These are phyloP conservation scores for Cryphonectria japonica DNA, from an alignment of 2,329 filamentous ascomycete genomes.

Conservation along the genomic window DNA sequence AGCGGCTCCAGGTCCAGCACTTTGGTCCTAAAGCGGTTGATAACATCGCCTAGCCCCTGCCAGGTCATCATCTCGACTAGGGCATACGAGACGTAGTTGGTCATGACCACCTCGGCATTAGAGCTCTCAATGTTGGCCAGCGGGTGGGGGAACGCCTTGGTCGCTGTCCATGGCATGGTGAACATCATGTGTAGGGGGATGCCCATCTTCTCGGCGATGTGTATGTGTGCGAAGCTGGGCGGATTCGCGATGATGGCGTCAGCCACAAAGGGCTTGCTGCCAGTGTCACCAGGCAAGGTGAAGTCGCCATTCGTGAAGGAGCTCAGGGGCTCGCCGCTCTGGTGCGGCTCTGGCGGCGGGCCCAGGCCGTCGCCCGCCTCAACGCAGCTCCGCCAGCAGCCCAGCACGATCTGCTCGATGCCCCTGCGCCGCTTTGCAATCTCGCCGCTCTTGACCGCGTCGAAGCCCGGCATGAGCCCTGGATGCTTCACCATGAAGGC, in stretches of 20 bases:
- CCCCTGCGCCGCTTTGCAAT: constrained; percentile 74
- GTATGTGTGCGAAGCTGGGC: constrained; percentile 76
- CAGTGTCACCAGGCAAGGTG: constrained; percentile 46
- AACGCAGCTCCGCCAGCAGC: constrained; percentile 85
- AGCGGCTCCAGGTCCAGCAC: constrained; percentile 76
- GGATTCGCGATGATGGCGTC: constrained; percentile 82
- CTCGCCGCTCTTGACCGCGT: constrained; percentile 76
- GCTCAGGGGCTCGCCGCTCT: constrained; percentile 54
- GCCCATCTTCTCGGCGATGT: constrained; percentile 74
- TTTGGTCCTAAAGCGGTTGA: constrained; percentile 82
- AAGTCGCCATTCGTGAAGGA: constrained; percentile 41
- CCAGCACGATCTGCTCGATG: constrained; percentile 78
- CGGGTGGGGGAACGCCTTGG: constrained; percentile 83
- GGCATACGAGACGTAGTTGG: constrained; percentile 83
- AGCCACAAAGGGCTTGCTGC: constrained; percentile 72
- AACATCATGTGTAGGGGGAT: constrained; percentile 87
- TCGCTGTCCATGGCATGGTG: constrained; percentile 92
- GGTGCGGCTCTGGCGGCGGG: constrained; percentile 51
- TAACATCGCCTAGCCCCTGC: constrained; percentile 89
- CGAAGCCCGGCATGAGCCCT: constrained; percentile 80
- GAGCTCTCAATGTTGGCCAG: constrained; percentile 79
- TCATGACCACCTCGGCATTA: constrained; percentile 75
- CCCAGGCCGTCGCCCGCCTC: constrained; percentile 72
- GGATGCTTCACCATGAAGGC: constrained; percentile 93
- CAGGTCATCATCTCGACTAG: constrained; percentile 91